Base-by-base conservation (phyloP, 192 early-diverging fungal genomes). In the Podochytrium sp. region DNA sequence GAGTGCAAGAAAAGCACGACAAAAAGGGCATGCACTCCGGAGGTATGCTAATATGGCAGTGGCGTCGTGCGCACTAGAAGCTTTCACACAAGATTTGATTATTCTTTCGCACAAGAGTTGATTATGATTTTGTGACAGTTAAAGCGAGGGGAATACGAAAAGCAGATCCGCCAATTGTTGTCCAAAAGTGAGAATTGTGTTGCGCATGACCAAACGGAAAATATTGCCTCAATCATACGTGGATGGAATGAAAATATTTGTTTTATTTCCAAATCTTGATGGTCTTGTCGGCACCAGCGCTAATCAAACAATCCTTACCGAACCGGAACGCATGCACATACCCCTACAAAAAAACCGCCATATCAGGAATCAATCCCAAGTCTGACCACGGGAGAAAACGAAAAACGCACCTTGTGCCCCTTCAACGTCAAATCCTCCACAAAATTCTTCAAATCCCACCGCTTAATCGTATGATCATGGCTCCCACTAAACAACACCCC, bases 391-490 rank as follows among this genome's bases (percentile, higher is more conserved):
- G 49, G 3, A 10, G 42, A 39, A 16, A 38, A 58, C 14, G 10
- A 65, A 25, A 32, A 1, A n/a, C 37, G 12, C 29, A 75, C 80
- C 73, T 76, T 78, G 49, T 81, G 80, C 43, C 80, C 80, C 33
- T 41, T 75, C 40, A 81, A 66, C 10, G 66, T 73, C 27, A 65
- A 34, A 27, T 71, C 65, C 12, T 56, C 39, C 40, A 47, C n/a
- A 40, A 78, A 78, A 2, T 33, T 76, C 6, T 74, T 64, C 41
- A 72, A 37, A 74, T 78, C 80, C 80, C 80, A 81, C 10, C 76
- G 39, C 52, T 78, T 78, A 34, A 81, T 81, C 0, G 80, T 78
- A 37, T 81, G 80, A 51, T 81, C 80, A 35, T 68, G 64, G 27
- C 65, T 71, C 2, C 80, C 80, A 60, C 76, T 81, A 56, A 81